Conservation (phyloP, 352 stramenopile genomes). For the Globisporangium spinosum region DNA sequence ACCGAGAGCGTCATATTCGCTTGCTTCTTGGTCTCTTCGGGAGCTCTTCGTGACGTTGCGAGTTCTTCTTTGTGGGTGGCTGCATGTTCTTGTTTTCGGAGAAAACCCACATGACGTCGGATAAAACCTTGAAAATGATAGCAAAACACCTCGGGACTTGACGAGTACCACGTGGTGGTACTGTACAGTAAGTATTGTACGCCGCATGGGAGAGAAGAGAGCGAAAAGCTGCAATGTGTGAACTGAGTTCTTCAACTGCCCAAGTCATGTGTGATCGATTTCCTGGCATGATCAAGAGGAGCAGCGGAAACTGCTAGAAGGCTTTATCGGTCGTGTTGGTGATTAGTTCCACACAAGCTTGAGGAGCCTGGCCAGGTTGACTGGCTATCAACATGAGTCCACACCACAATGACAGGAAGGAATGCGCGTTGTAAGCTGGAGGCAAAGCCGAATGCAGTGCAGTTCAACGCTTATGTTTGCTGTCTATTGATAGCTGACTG, state of each 20-base stretch:
- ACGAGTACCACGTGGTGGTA: neutral
- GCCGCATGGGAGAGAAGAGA: conserved; percentile 4
- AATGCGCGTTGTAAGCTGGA: neutral
- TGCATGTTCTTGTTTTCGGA: neutral
- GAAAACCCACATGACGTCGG: neutral
- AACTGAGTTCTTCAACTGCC: neutral
- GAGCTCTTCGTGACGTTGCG: neutral
- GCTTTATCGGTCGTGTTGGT: neutral
- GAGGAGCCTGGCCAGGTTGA: neutral
- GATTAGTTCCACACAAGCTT: neutral
- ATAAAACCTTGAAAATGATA: conserved; percentile 1
- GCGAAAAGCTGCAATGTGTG: neutral
- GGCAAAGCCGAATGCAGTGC: neutral
- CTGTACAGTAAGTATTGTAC: neutral
- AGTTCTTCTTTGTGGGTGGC: conserved; percentile 4
- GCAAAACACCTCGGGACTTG: neutral
- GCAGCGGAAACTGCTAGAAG: neutral
- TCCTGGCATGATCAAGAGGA: neutral
- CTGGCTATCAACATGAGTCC: neutral
- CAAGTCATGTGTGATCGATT: neutral
- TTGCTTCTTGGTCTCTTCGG: neutral
- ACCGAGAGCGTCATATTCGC: conserved; percentile 39
- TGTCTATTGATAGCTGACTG: neutral
- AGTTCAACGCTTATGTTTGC: neutral
- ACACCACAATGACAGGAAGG: too few relatives aligned